Evolutionary conservation across 1,284 basidiomycete species (phyloP), one percentile per base, ranked within the genome.

Genomic region (Pseudozyma tsukubaensis): DNA sequence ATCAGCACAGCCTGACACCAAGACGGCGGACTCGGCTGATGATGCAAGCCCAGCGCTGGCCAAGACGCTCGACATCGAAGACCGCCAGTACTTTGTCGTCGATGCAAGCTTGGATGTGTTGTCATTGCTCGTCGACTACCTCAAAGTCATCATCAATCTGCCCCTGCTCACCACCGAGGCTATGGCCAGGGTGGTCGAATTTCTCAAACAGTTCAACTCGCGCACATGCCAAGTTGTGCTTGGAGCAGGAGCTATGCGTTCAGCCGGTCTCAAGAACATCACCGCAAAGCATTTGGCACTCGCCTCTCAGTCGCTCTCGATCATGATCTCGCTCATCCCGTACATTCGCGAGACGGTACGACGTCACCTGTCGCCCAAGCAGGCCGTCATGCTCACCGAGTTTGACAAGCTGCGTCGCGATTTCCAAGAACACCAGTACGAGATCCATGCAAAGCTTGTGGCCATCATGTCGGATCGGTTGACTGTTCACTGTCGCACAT

Each of bases 341-440:
- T 97, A 98, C 84, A 90, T 99, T 47, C 91, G 96, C 39, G 95
- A 98, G 86, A 92, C 92, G 16, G 93, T 98, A 83, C 89, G 95
- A 49, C 89, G 97, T 59, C 95, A 98, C 86, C 88, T 99, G 50
- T 94, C 90, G 82, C 89, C 91, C 52, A 94, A 94, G 85, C 94
- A 98, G 85, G 93, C 94, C 0, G 93, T 98, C 49, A 95, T 99
- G 91, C 88, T 99, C 43, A 90, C 94, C 34, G 96, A 99, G 86
- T 99, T 99, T 84, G 97, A 99, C 87, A 97, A 97, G 87, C 89
- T 99, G 62, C 97, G 95, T 86, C 89, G 96, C 86, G 97, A 99
- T 85, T 98, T 93, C 84, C 94, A 97, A 88, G 96, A 99, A 85
- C 96, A 99, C 86, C 97, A 99, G 86, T 94, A 95, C 84, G 97